Conservation (phyloP, 1,139 yeast species). For the Sugiyamaella neomexicana region DNA sequence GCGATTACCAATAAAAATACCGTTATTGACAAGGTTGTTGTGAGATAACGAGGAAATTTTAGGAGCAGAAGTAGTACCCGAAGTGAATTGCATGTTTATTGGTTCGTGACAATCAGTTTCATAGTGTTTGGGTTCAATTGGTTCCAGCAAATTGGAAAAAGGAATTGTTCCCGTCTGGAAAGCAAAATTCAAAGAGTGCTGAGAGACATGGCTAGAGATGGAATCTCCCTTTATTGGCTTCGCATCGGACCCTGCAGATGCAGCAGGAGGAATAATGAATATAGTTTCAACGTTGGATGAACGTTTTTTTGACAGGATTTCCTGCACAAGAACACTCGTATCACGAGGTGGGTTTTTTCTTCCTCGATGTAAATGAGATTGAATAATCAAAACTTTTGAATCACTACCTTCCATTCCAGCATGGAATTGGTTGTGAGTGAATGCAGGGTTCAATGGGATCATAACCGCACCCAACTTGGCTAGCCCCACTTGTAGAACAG, state of each 20-base stretch:
- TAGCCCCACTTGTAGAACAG: constrained; percentile 37
- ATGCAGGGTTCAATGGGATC: constrained; percentile 40
- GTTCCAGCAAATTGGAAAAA: constrained; percentile 13
- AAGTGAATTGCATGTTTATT: constrained; percentile 40
- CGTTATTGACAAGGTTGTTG: constrained; percentile 37
- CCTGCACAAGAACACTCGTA: constrained; percentile 19
- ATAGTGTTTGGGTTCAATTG: constrained; percentile 13
- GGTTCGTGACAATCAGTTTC: constrained; percentile 28
- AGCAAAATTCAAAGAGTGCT: constrained; percentile 19
- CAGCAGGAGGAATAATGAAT: constrained; percentile 16
- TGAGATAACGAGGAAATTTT: constrained; percentile 38
- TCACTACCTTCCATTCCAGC: constrained; percentile 34
- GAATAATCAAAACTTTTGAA: constrained; percentile 34
- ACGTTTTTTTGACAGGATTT: constrained; percentile 12
- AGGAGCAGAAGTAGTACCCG: constrained; percentile 39
- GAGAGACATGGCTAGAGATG: background rate
- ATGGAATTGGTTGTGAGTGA: constrained; percentile 36
- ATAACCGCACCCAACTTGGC: constrained; percentile 38
- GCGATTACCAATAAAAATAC: constrained; percentile 34
- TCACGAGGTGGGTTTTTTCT: constrained; percentile 22
- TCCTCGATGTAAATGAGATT: constrained; percentile 24
- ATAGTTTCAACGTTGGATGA: constrained; percentile 15
- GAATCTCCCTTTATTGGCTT: constrained; percentile 9
- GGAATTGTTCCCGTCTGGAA: constrained; percentile 18
- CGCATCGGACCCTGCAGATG: constrained; percentile 14